These are phyloP conservation scores for Hygrophorus pudorinus DNA, from an alignment of 768 basidiomycete species.

Conservation along the genomic window DNA sequence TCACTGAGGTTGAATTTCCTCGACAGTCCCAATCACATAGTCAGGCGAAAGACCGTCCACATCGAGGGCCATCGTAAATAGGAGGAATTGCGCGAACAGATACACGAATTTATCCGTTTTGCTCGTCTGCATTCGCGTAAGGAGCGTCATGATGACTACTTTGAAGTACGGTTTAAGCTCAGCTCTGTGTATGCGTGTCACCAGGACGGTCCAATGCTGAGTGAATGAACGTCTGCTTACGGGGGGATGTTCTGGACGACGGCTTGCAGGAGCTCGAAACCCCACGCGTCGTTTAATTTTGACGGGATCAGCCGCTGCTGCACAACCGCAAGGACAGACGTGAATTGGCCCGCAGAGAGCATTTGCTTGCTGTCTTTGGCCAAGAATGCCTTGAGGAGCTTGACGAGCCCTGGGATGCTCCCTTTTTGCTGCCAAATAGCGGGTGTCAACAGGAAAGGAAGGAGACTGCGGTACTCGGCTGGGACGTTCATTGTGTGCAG, in stretches of 20 bases:
- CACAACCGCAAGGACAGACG: slow-evolving; percentile 72
- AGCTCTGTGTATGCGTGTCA: slow-evolving; percentile 27
- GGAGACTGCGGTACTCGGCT: slow-evolving; percentile 62
- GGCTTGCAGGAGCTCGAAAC: slow-evolving; percentile 79
- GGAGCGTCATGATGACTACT: slow-evolving; percentile 62
- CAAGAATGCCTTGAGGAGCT: slow-evolving; percentile 78
- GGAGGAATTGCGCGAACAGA: slow-evolving; percentile 69
- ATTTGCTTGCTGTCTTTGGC: slow-evolving; percentile 59
- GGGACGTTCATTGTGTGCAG: slow-evolving; percentile 62
- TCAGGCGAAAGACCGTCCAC: slow-evolving; percentile 70
- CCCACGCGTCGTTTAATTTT: slow-evolving; percentile 83
- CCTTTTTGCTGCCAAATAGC: slow-evolving; percentile 90
- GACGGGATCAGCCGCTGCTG: slow-evolving; percentile 87
- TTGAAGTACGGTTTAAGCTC: slow-evolving; percentile 67
- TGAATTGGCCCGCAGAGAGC: slow-evolving; percentile 59
- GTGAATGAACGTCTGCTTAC: slow-evolving; percentile 40
- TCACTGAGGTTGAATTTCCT: slow-evolving; percentile 79
- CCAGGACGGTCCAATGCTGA: neutral
- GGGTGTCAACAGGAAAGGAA: slow-evolving; percentile 79
- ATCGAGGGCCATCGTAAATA: slow-evolving; percentile 67
- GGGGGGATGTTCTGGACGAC: slow-evolving; percentile 63
- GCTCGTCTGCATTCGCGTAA: slow-evolving; percentile 79
- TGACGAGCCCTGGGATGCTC: slow-evolving; percentile 87
- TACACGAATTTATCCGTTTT: slow-evolving; percentile 87
- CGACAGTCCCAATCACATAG: slow-evolving; percentile 65